These are phyloP conservation scores for Sugiyamaella mastotermitis DNA, from an alignment of 805 yeast species.

Conservation along the genomic window DNA sequence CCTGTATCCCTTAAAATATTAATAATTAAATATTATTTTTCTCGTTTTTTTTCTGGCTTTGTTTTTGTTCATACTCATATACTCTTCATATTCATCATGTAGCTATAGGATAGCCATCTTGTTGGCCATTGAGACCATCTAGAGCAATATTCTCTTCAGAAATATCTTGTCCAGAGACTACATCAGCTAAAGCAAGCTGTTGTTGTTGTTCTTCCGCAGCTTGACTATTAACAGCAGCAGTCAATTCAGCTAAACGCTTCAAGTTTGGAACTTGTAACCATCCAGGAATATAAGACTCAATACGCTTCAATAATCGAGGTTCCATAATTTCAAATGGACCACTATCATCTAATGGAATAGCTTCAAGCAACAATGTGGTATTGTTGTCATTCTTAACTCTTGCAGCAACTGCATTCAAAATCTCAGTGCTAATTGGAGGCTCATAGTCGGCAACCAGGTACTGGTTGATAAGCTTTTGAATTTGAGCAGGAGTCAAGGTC, in stretches of 20 bases:
- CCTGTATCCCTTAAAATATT: too few species aligned
- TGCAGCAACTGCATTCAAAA: constrained; percentile 67
- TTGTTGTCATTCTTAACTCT: constrained; percentile 27
- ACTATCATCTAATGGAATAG: constrained; percentile 35
- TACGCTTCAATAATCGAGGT: constrained; percentile 65
- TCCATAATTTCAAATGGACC: constrained; percentile 37
- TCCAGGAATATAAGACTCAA: constrained; percentile 75
- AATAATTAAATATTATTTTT: too few species aligned
- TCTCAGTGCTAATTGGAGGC: constrained; percentile 79
- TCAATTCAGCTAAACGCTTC: constrained; percentile 78
- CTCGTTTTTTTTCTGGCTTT: too few species aligned
- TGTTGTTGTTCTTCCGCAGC: neutral
- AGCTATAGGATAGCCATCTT: constrained; percentile 7
- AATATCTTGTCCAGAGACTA: constrained; percentile 1
- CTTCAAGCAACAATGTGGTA: constrained; percentile 31
- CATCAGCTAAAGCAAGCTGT: neutral
- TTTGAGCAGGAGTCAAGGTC: constrained; percentile 89
- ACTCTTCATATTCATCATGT: too few species aligned
- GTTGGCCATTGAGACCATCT: constrained; percentile 2
- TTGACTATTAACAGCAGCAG: constrained; percentile 27
- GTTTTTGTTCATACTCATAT: too few species aligned
- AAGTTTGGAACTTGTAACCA: constrained; percentile 86
- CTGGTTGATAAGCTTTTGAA: constrained; percentile 84
- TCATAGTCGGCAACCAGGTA: constrained; percentile 93
- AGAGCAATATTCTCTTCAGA: constrained; percentile 2